These are phyloP conservation scores for Amaranthus cruentus DNA, from an alignment of 148 eudicot species.

Conservation along the genomic window DNA sequence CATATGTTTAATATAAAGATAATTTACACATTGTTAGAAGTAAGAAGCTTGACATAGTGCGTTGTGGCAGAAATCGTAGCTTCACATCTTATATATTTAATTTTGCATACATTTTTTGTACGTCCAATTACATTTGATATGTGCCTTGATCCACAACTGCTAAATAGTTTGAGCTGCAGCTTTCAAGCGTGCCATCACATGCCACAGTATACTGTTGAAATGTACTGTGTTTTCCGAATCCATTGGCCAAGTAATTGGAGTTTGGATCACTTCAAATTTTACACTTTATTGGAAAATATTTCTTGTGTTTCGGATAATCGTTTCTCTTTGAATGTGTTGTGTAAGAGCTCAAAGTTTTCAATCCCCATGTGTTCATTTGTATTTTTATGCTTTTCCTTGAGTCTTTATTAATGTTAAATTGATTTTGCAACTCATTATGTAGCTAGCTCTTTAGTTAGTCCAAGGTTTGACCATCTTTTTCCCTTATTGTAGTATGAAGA, in stretches of 20 bases:
- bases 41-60: background rate
- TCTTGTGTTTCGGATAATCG: background rate
- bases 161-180: background rate
- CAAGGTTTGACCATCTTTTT: slow-evolving; percentile 12
- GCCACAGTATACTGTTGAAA: background rate
- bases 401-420: background rate
- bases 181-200: background rate
- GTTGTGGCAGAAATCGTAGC: background rate
- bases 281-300: background rate
- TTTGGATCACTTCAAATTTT: background rate
- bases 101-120: background rate
- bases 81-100: background rate
- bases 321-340: background rate
- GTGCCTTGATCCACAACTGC: background rate
- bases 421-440: background rate
- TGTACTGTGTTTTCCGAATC: background rate
- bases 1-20: background rate
- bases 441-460: background rate
- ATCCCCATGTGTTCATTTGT: background rate
- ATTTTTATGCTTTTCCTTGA: background rate
- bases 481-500: slow-evolving; percentile 63
- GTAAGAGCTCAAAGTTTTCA: background rate
- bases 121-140: background rate
- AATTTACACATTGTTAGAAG: background rate
- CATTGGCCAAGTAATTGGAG: background rate